Conservation (phyloP, 441 rosid genomes). For the Syzygium malaccense region DNA sequence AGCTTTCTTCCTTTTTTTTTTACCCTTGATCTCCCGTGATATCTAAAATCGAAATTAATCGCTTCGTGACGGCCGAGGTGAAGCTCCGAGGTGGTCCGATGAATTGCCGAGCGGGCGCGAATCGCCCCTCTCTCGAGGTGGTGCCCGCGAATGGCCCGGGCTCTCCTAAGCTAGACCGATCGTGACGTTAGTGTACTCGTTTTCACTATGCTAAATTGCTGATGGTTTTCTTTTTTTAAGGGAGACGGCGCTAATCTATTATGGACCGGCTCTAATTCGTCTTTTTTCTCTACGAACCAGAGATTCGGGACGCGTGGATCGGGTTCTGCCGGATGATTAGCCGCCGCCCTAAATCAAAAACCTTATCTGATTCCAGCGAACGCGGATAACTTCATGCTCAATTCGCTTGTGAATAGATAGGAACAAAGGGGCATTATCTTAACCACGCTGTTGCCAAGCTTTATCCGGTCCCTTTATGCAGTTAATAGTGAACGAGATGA, state of each 20-base stretch:
- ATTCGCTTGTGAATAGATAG: neutral
- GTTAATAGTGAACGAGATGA: neutral
- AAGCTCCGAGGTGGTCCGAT: neutral
- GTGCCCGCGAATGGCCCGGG: rapidly evolving
- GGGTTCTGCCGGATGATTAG: rapidly evolving
- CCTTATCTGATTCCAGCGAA: rapidly evolving
- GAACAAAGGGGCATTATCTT: neutral
- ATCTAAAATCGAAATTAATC: neutral
- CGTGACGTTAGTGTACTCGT: neutral
- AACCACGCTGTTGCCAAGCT: neutral
- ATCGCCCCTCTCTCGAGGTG: neutral
- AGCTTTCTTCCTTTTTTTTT: neutral
- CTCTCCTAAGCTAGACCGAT: rapidly evolving
- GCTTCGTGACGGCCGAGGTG: rapidly evolving
- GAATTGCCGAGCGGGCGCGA: neutral
- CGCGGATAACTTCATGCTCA: rapidly evolving
- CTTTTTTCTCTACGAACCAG: neutral
- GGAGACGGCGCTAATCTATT: neutral
- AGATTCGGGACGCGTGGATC: rapidly evolving
- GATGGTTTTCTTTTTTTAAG: neutral
- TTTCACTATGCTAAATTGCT: neutral
- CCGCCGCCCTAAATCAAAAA: rapidly evolving
- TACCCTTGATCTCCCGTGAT: neutral
- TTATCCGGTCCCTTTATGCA: neutral
- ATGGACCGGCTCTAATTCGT: neutral